Evolutionary conservation across 148 eudicot species (phyloP), one percentile per base, ranked within the genome.

Genomic region (Rhododendron williamsianum): DNA sequence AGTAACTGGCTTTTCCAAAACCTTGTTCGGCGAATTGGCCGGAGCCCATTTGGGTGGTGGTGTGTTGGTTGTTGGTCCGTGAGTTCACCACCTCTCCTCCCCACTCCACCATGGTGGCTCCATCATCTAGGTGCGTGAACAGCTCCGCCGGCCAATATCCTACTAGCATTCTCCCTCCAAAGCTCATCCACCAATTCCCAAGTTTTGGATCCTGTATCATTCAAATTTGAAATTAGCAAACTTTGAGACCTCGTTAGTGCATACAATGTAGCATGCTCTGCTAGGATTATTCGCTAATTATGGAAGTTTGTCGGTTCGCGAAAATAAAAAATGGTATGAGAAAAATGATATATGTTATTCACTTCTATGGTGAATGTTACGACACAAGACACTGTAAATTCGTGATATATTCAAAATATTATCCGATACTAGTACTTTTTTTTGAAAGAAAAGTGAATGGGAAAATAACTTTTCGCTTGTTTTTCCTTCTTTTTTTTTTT

Each of bases 51-150:
- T 92, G 96, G 25, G 99, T 97, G 1, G 93, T 82, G 0, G 99
- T 97, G 90, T 97, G 99, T 60, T 81, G 78, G 60, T 92, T 95
- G 33, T 90, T 91, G 86, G 95, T 74, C 78, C 92, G 81, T 4
- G 96, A 91, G 88, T 97, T 95, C 18, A 97, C 99, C 46, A 97
- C 89, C 87, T 97, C 99, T 1, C 99, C 99, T 0, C 99, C 99
- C 98, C 98, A 97, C 88, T 97, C 99, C 7, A 97, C 99, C 99
- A 94, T 95, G 15, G 99, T 97, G 80, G 99, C 99, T 35, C 93
- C 92, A 35, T 94, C 94, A 0, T 95, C 92, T 67, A 97, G 82
- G 89, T 97, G 98, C 0, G 96, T 94, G 91, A 97, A 97, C 4
- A 97, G 87, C 88, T 94, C 98, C 16, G 96, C 89, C 12, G 99